A percentile compares a stretch with the other conserved stretches of the same genome.
These are phyloP conservation scores for Cardamine resedifolia DNA, from an alignment of 345 rosid genomes.

Conservation along the genomic window DNA sequence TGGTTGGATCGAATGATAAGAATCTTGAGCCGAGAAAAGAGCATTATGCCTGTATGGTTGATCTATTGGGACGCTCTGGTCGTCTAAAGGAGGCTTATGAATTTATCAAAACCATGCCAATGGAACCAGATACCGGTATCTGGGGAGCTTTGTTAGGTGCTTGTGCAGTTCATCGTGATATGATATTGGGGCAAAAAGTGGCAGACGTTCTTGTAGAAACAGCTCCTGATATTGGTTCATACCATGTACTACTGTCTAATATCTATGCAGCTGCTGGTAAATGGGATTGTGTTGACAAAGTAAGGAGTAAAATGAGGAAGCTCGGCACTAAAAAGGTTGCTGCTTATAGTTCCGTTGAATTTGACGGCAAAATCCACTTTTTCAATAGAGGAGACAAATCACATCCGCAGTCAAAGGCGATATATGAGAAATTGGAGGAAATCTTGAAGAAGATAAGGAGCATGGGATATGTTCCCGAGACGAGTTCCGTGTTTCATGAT, in stretches of 20 bases:
- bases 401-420: conserved; percentile 49
- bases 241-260: conserved; percentile 54
- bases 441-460: conserved; percentile 45
- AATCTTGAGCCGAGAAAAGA: conserved; percentile 46
- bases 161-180: conserved; percentile 48
- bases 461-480: conserved; percentile 56
- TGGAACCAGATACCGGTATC: conserved; percentile 45
- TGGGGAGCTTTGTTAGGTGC: conserved; percentile 56
- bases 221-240: conserved; percentile 48
- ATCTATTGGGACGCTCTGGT: conserved; percentile 48
- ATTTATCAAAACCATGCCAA: conserved; percentile 45
- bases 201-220: conserved; percentile 49
- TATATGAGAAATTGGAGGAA: conserved; percentile 47
- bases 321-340: conserved; percentile 48
- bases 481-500: conserved; percentile 55
- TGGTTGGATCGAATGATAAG: conserved; percentile 39
- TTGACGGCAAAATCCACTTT: conserved; percentile 46
- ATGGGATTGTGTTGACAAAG: conserved; percentile 49
- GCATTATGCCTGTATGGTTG: conserved; percentile 55
- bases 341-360: conserved; percentile 59
- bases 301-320: conserved; percentile 49
- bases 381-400: conserved; percentile 59
- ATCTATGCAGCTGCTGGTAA: conserved; percentile 52
- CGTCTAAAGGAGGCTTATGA: conserved; percentile 45
- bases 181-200: conserved; percentile 45